phyloP scores from a whole-genome alignment of 1,284 basidiomycete genomes.

The Kalmanozyma brasiliensis region DNA sequence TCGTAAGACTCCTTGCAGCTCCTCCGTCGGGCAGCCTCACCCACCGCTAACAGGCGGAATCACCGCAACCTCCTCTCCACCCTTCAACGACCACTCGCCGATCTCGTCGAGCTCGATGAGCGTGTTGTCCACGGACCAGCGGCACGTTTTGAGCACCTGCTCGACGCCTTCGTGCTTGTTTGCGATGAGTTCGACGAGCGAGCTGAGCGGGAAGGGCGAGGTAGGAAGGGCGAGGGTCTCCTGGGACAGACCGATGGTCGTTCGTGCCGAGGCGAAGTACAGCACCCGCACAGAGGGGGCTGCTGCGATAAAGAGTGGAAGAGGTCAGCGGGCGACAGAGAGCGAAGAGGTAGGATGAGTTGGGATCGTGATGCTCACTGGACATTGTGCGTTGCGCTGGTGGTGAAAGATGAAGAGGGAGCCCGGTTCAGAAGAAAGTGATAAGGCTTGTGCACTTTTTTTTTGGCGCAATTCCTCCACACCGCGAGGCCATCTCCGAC shows the following conservation, averaged over 20 bases:
- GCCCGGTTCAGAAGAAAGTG: neutral
- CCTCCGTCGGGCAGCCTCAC: neutral
- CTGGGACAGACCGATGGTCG: constrained; percentile 24
- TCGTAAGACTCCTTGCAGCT: too few species aligned
- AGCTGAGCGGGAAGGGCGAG: constrained; percentile 71
- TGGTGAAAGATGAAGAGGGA: neutral
- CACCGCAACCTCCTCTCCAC: constrained; percentile 81
- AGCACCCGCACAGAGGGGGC: constrained; percentile 13
- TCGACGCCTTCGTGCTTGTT: constrained; percentile 5
- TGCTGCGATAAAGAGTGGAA: neutral
- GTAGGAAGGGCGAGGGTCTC: constrained; percentile 24
- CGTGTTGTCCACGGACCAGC: constrained; percentile 78
- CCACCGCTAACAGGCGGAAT: constrained; percentile 82
- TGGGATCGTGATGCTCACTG: constrained; percentile 15
- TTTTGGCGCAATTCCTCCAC: constrained; percentile 4
- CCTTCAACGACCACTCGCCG: constrained; percentile 70
- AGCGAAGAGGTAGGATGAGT: neutral
- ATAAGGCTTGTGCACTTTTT: constrained; percentile 7
- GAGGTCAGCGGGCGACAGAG: neutral
- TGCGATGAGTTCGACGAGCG: constrained; percentile 72
- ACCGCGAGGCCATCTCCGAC: constrained; percentile 8
- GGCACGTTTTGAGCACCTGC: constrained; percentile 13
- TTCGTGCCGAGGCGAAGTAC: constrained; percentile 47
- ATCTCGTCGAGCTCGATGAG: constrained; percentile 77
- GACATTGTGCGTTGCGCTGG: constrained; percentile 16